phyloP scores from a whole-genome alignment of 2,329 filamentous ascomycete genomes.

The Didymella lethalis region DNA sequence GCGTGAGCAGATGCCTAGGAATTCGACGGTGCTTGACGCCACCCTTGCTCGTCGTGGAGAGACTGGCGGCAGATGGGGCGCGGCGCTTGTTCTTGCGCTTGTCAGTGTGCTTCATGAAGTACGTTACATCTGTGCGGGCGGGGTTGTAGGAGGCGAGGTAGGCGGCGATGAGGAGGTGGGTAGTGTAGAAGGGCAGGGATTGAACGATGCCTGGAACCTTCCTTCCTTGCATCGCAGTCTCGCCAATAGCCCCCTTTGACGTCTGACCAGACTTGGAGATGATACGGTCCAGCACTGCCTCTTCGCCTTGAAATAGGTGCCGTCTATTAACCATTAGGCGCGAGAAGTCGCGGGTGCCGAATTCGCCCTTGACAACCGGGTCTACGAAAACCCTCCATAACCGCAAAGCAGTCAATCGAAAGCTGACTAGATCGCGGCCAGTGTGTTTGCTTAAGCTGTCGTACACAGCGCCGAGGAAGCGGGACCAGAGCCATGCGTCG shows the following conservation, averaged over 20 bases:
- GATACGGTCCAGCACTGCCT: slow-evolving; percentile 72
- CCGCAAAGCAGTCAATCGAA: slow-evolving; percentile 72
- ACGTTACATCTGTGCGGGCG: slow-evolving; percentile 72
- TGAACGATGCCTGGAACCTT: slow-evolving; percentile 44
- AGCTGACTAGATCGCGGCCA: slow-evolving; percentile 77
- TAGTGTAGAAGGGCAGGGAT: slow-evolving; percentile 73
- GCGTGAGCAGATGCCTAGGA: slow-evolving; percentile 76
- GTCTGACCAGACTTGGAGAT: slow-evolving; percentile 18
- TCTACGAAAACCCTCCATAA: slow-evolving; percentile 87
- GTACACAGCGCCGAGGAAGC: slow-evolving; percentile 85
- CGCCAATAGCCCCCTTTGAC: neutral
- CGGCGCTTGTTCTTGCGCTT: slow-evolving; percentile 58
- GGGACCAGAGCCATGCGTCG: slow-evolving; percentile 76
- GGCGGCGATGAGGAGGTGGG: slow-evolving; percentile 76
- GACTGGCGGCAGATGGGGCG: slow-evolving; percentile 26
- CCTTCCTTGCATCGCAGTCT: slow-evolving; percentile 8
- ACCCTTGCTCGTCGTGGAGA: slow-evolving; percentile 27
- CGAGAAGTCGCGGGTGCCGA: slow-evolving; percentile 80
- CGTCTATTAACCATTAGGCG: slow-evolving; percentile 77
- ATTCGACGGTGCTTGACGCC: slow-evolving; percentile 71
- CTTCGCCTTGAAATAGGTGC: slow-evolving; percentile 75
- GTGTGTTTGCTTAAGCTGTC: slow-evolving; percentile 84
- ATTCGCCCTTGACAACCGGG: slow-evolving; percentile 77
- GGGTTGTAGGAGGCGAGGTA: slow-evolving; percentile 86
- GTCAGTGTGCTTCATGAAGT: slow-evolving; percentile 76